A percentile compares a stretch with the other conserved stretches of the same genome.
phyloP scores from a whole-genome alignment of 176 grass and related monocot genomes.

The Musa troglodytarum region DNA sequence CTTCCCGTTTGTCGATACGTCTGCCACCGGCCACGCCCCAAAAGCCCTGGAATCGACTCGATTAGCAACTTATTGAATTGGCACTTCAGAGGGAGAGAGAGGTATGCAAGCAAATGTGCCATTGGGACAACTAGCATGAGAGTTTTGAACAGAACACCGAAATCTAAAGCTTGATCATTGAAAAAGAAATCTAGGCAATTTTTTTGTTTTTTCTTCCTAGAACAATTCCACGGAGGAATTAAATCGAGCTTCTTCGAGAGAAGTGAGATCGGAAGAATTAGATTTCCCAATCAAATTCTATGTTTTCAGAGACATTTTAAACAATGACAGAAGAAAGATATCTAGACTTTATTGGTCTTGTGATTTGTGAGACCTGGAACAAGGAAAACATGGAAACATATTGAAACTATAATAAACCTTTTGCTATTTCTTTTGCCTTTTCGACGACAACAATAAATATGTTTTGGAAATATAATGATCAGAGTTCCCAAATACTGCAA shows the following conservation, averaged over 20 bases:
- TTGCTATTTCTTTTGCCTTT: neutral
- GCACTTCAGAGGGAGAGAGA: neutral
- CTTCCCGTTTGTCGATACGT: slow-evolving; percentile 43
- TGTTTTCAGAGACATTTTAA: too few species aligned
- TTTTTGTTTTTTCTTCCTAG: neutral
- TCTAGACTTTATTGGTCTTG: neutral
- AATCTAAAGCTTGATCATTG: neutral
- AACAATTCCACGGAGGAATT: too few species aligned
- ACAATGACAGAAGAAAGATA: neutral
- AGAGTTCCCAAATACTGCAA: too few species aligned
- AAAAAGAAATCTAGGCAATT: neutral
- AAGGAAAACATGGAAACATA: neutral
- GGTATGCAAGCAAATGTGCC: neutral
- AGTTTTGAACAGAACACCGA: neutral
- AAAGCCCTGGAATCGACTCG: slow-evolving; percentile 47
- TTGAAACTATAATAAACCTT: neutral
- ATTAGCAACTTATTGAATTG: neutral
- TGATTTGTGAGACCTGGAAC: neutral
- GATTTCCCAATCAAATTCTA: too few species aligned
- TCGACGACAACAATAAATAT: too few species aligned
- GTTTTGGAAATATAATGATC: too few species aligned
- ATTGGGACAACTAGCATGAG: neutral
- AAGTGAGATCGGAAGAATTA: too few species aligned
- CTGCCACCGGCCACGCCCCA: slow-evolving; percentile 87
- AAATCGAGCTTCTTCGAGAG: too few species aligned